Evolutionary conservation across 2,329 filamentous ascomycete genomes (phyloP).

Genomic region (Diatrype stigma): DNA sequence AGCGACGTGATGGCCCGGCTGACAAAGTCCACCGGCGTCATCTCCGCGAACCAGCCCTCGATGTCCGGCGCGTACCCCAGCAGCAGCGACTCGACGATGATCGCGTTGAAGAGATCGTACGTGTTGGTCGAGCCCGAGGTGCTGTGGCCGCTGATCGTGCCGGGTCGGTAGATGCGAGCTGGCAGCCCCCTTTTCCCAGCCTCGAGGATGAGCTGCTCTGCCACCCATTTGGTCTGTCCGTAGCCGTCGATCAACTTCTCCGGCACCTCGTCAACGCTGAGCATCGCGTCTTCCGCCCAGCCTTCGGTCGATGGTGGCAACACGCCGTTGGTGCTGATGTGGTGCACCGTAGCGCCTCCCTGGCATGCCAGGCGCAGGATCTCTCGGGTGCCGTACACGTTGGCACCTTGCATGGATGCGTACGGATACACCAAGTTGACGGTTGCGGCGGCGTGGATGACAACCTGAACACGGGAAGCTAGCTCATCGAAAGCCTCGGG

Average conservation of each 20-base stretch:
- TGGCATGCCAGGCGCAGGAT: constrained; percentile 66
- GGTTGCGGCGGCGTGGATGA: constrained; percentile 72
- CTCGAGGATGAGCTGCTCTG: constrained; percentile 69
- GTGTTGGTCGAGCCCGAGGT: constrained; percentile 70
- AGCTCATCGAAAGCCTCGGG: constrained; percentile 62
- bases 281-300: constrained; percentile 66
- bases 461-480: constrained; percentile 62
- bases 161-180: constrained; percentile 66
- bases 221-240: constrained; percentile 78
- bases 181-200: constrained; percentile 65
- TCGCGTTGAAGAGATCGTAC: constrained; percentile 71
- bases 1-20: constrained; percentile 69
- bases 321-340: constrained; percentile 77
- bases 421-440: constrained; percentile 82
- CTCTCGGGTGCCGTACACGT: constrained; percentile 75
- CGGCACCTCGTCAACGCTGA: constrained; percentile 65
- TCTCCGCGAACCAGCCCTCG: constrained; percentile 72
- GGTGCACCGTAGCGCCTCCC: constrained; percentile 68
- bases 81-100: constrained; percentile 73
- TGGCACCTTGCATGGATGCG: constrained; percentile 67
- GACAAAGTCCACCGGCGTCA: constrained; percentile 81
- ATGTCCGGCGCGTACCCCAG: constrained; percentile 68
- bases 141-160: constrained; percentile 77
- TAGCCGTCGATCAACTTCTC: constrained; percentile 68
- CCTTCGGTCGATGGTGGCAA: constrained; percentile 65